Evolutionary conservation across 1,139 yeast species (phyloP), one percentile per base, ranked within the genome.

Genomic region (Candida mesenterica): DNA sequence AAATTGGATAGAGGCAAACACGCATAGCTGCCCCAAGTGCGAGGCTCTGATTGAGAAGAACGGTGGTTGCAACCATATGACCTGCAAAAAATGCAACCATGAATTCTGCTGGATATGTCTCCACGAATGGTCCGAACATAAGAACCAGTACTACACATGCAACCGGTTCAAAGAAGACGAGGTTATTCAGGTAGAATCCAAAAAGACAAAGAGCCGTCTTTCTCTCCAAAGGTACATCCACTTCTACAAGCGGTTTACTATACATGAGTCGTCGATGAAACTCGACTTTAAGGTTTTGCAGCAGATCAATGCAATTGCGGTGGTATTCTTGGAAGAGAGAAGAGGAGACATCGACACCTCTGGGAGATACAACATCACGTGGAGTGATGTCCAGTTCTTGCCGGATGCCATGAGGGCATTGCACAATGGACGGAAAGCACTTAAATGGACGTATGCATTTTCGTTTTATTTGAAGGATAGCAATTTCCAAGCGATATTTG

Each of bases 11-110:
- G 72, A 79, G n/a, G 82, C 87, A 3, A 82, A 92, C 56, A 89
- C 98, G 2, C 84, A 88, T 50, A 76, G 77, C 33, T 92, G 98
- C 55, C 90, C 94, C 3, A 65, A 72, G 44, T 82, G 92, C 58
- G 60, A 57, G 15, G 55, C 81, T 0, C 44, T 50, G 1, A 82
- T 82, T 42, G 89, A 86, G 51, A 85, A 90, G 54, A 84, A 83
- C 54, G 97, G 97, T 20, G 97, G 97, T 0, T 92, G 97, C 61
- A 90, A 92, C 61, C 98, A 92, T 61, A 90, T 92, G 96, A 75
- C 80, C 0, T 92, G 99, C 57, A 68, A 76, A 4, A 82, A 80
- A 43, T 92, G 99, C 58, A 57, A 59, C 9, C 63, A 77, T 54
- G 87, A 90, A 52, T 92, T 89, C 56, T 92, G 99, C 57, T 92